These are phyloP conservation scores for Sistotremastrum niveocremeum DNA, from an alignment of 768 basidiomycete genomes.

Conservation along the genomic window DNA sequence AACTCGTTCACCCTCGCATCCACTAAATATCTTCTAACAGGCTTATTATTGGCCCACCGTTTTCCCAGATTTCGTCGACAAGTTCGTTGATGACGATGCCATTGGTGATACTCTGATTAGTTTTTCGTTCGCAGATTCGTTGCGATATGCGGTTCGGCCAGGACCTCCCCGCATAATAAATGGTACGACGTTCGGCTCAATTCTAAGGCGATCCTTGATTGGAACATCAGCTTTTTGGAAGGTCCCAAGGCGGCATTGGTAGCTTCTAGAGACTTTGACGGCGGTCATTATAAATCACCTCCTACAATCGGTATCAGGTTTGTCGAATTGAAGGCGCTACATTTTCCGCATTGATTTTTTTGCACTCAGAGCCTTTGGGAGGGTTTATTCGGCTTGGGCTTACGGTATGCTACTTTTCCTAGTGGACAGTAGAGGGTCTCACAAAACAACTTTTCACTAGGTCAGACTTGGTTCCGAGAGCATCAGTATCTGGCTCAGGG, in stretches of 20 bases:
- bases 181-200: conserved; percentile 22
- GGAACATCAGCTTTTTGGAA: conserved; percentile 35
- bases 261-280: conserved; percentile 40
- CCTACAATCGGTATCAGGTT: conserved; percentile 30
- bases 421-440: conserved; percentile 2
- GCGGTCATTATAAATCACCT: conserved; percentile 34
- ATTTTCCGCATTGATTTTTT: too few species aligned
- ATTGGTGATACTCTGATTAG: background rate
- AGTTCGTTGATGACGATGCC: conserved; percentile 13
- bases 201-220: too few species aligned
- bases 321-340: too few species aligned
- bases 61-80: conserved; percentile 41
- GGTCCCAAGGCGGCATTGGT: conserved; percentile 42
- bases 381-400: conserved; percentile 45
- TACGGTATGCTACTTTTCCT: conserved; percentile 20
- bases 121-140: conserved; percentile 27
- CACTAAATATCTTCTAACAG: conserved; percentile 13
- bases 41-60: conserved; percentile 44
- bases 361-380: conserved; percentile 30
- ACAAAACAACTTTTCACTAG: conserved; percentile 7
- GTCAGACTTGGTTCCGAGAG: conserved; percentile 32
- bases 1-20: background rate
- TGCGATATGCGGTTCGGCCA: conserved; percentile 37
- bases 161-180: conserved; percentile 42
- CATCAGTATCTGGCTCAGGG: conserved; percentile 30